Conservation (phyloP, 2,329 filamentous ascomycete species). For the Cladosporium sp. region DNA sequence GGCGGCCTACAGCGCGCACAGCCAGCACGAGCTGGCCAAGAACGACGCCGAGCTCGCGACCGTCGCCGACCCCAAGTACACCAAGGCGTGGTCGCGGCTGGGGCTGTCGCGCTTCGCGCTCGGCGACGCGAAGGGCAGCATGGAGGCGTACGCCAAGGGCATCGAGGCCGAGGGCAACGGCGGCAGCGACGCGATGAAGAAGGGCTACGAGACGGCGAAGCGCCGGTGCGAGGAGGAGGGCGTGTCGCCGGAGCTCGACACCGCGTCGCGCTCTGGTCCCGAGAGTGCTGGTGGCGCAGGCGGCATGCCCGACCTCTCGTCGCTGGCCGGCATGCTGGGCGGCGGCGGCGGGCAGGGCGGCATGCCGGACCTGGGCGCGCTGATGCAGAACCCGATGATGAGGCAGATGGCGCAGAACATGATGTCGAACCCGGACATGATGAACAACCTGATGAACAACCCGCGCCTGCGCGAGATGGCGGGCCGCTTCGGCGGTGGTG, state of each 20-base stretch:
- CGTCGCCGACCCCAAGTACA: constrained; percentile 82
- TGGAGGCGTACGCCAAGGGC: constrained; percentile 89
- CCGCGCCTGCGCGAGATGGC: constrained; percentile 84
- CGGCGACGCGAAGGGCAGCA: constrained; percentile 81
- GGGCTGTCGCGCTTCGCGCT: constrained; percentile 88
- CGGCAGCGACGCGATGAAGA: constrained; percentile 95
- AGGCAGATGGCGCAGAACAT: constrained; percentile 92
- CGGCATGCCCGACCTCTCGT: constrained; percentile 39
- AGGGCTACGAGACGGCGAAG: constrained; percentile 90
- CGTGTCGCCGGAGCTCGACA: constrained; percentile 17
- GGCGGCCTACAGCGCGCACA: constrained; percentile 79
- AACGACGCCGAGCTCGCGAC: constrained; percentile 88
- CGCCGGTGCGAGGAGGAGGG: constrained; percentile 75
- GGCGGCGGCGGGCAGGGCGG: constrained; percentile 58
- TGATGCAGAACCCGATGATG: constrained; percentile 99
- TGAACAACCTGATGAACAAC: constrained; percentile 85
- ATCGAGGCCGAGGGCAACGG: constrained; percentile 93
- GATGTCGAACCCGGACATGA: constrained; percentile 92
- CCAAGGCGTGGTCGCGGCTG: constrained; percentile 92
- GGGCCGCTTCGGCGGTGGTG: constrained; percentile 59
- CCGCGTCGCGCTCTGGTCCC: constrained; percentile 4
- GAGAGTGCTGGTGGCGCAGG: constrained; percentile 24
- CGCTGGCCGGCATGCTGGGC: constrained; percentile 44
- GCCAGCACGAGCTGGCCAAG: constrained; percentile 76
- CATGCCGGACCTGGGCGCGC: constrained; percentile 78